These are phyloP conservation scores for Chaetomium olivaceum DNA, from an alignment of 2,329 filamentous ascomycete species.

Conservation along the genomic window DNA sequence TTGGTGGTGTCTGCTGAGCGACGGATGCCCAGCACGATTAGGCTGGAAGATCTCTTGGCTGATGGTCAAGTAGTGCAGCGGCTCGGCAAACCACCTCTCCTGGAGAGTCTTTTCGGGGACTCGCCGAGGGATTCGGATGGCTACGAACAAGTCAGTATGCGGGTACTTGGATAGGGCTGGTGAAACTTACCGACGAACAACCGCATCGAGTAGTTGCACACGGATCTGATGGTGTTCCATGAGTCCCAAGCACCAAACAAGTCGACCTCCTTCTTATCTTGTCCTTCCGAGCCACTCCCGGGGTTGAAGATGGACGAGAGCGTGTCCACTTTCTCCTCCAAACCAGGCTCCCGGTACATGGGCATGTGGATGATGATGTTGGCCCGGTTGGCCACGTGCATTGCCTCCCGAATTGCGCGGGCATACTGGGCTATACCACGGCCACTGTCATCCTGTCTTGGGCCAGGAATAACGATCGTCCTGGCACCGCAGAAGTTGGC, in stretches of 20 bases:
- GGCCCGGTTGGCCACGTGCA: constrained; percentile 72
- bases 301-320: constrained; percentile 49
- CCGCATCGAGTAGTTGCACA: constrained; percentile 81
- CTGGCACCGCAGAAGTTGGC: constrained; percentile 91
- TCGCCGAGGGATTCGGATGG: constrained; percentile 57
- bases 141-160: constrained; percentile 38
- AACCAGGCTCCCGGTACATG: constrained; percentile 73
- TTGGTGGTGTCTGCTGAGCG: constrained; percentile 63
- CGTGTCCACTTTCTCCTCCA: constrained; percentile 54
- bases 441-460: constrained; percentile 55
- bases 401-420: constrained; percentile 76
- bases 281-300: constrained; percentile 38
- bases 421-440: constrained; percentile 73
- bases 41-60: constrained; percentile 55
- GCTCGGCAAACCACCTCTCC: constrained; percentile 69
- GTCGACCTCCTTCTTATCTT: constrained; percentile 56
- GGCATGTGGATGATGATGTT: constrained; percentile 79
- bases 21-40: constrained; percentile 63
- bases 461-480: constrained; percentile 80
- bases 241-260: constrained; percentile 85
- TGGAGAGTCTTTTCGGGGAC: constrained; percentile 63
- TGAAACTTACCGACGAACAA: constrained; percentile 75
- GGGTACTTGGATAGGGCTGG: neutral
- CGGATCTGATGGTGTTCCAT: constrained; percentile 83
- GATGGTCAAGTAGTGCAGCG: constrained; percentile 62